Evolutionary conservation across 2,329 filamentous ascomycete genomes (phyloP).

Genomic region (Zymoseptoria passerinii): DNA sequence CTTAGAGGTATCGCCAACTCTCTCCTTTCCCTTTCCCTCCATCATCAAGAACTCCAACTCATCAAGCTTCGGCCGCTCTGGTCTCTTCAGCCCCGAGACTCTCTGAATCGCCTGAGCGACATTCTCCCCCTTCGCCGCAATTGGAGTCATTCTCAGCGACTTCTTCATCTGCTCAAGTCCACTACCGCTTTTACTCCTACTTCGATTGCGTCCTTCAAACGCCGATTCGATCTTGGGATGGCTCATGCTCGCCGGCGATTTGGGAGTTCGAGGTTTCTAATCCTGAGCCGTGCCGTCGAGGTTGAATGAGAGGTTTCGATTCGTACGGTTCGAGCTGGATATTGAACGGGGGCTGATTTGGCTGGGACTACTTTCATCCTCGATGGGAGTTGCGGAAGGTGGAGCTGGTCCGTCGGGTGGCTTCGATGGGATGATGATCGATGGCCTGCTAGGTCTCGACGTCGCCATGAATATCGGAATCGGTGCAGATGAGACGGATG

Average conservation of each 20-base stretch:
- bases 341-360: neutral
- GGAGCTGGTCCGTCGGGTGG: neutral
- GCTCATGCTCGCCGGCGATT: conserved; percentile 9
- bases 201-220: neutral
- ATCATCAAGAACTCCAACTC: neutral
- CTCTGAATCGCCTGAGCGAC: conserved; percentile 11
- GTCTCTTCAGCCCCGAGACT: conserved; percentile 8
- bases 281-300: conserved; percentile 10
- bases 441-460: neutral
- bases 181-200: neutral
- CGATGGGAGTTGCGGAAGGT: neutral
- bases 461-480: neutral
- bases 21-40: neutral
- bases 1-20: neutral
- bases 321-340: neutral
- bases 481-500: neutral
- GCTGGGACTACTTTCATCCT: neutral
- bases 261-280: conserved; percentile 13
- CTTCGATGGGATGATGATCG: neutral
- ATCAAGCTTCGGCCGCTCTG: conserved; percentile 5
- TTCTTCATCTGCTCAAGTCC: conserved; percentile 7
- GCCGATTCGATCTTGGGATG: conserved; percentile 2
- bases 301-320: conserved; percentile 2
- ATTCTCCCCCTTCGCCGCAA: conserved; percentile 12
- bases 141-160: conserved; percentile 16